Evolutionary conservation across 148 eudicot genomes (phyloP), one percentile per base, ranked within the genome.

Genomic region (Fagopyrum tataricum): DNA sequence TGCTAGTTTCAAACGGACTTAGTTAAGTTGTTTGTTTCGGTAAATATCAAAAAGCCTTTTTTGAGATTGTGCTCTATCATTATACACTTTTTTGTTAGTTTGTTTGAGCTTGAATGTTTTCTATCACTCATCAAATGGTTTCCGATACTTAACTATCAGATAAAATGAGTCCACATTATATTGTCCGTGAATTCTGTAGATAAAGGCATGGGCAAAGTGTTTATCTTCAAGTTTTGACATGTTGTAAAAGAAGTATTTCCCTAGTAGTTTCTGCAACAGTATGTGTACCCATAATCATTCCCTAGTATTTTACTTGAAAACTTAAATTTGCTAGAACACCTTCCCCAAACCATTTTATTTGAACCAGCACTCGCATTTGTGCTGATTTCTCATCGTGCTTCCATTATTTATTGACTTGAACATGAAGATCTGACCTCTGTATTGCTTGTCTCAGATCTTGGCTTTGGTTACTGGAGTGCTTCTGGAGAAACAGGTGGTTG

Each of bases 401-500:
- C 39, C 9, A 42, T 64, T 37, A 37, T 39, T 64, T 39, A 43
- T 64, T 7, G 44, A 37, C n/a, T 64, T 64, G 15, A 64, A 31
- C 69, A 31, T 7, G 13, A 64, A 20, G 39, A 64, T 64, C 41
- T 64, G 43, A 42, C 53, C 51, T 14, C 18, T 17, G 49, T 44
- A 46, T 74, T 73, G 26, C 42, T 53, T 74, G 74, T 76, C 80
- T 73, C 89, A 95, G 98, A 83, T 95, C 76, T 74, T 95, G 78
- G 82, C 89, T 67, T 79, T 92, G 82, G 61, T 95, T 71, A 74
- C 97, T 12, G 97, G 91, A 73, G 96, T 92, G n/a, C 78, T 95
- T 76, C 84, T 92, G 77, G 99, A 95, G 75, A 95, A 92, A 76
- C 99, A 95, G 89, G 85, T 95, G 72, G 84, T 88, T 3, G 80